phyloP scores from a whole-genome alignment of 768 basidiomycete genomes.

The Lactarius sanguifluus region DNA sequence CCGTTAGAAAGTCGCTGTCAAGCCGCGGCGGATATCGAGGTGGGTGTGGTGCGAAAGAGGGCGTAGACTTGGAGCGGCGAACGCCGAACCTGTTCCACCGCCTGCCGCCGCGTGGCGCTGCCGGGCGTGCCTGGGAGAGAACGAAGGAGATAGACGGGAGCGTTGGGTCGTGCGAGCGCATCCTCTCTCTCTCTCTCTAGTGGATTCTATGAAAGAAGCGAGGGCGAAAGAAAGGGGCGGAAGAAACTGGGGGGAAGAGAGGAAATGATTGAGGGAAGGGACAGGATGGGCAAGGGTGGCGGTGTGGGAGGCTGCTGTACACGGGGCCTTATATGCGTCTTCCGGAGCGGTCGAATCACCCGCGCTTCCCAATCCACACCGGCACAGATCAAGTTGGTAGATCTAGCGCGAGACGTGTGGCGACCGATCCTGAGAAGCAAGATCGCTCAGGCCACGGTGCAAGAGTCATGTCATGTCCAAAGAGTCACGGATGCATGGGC shows the following conservation, averaged over 20 bases:
- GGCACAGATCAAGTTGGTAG: not conserved
- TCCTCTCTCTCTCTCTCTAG: conserved; percentile 1
- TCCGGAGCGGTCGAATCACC: not conserved
- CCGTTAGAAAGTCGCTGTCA: conserved; percentile 27
- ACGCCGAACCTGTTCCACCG: conserved; percentile 10
- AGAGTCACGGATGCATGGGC: not conserved
- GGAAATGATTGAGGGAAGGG: not conserved
- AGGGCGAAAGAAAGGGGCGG: not conserved
- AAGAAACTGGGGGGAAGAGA: not conserved
- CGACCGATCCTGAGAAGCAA: not conserved
- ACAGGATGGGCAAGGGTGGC: not conserved
- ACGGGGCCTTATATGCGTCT: not conserved
- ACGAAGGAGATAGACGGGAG: conserved; percentile 30
- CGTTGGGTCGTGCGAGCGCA: conserved; percentile 26
- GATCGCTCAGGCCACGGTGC: not conserved
- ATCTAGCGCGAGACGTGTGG: not conserved
- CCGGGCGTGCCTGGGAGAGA: conserved; percentile 18
- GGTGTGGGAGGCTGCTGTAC: not conserved
- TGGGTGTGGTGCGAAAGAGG: conserved; percentile 22
- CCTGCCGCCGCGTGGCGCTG: not conserved
- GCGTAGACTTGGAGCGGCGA: conserved; percentile 18
- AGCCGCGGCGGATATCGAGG: conserved; percentile 29
- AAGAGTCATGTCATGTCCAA: not conserved
- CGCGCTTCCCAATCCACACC: not conserved
- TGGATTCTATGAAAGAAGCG: not conserved